These are phyloP conservation scores for Pythium volutum DNA, from an alignment of 352 stramenopile species.

Conservation along the genomic window DNA sequence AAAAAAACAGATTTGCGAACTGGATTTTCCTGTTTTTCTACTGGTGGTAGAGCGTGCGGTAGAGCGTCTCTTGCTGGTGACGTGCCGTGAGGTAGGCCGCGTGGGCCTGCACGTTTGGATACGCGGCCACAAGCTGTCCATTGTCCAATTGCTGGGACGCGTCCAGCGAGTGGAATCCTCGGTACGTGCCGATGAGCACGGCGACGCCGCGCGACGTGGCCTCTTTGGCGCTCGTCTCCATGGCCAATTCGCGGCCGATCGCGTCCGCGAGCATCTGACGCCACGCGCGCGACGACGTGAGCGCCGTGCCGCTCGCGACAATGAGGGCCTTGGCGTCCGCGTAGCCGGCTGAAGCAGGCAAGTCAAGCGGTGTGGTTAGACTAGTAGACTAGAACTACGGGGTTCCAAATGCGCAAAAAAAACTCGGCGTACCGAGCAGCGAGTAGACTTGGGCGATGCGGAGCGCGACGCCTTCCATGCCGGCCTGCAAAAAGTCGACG, in stretches of 20 bases:
- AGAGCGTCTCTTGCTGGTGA: constrained; percentile 67
- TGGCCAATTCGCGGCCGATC: constrained; percentile 66
- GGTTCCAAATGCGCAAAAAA: too few relatives aligned
- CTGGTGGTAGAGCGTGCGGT: constrained; percentile 57
- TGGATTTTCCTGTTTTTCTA: background rate
- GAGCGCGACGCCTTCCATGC: constrained; percentile 90
- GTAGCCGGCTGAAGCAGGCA: constrained; percentile 20
- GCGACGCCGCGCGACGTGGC: constrained; percentile 85
- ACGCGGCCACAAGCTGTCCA: constrained; percentile 29
- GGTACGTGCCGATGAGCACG: constrained; percentile 60
- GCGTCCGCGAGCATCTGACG: constrained; percentile 86
- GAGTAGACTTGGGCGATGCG: constrained; percentile 84
- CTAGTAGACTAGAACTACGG: too few relatives aligned
- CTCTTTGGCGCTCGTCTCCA: constrained; percentile 62
- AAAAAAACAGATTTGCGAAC: too few relatives aligned
- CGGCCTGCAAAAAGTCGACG: constrained; percentile 86
- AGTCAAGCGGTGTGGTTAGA: too few relatives aligned
- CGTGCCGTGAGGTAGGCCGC: constrained; percentile 58
- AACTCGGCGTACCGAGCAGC: constrained; percentile 53
- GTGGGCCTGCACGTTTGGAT: constrained; percentile 49
- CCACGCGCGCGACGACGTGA: constrained; percentile 79
- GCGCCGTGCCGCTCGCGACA: constrained; percentile 77
- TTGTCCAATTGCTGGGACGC: constrained; percentile 33
- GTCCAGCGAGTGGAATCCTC: constrained; percentile 52
- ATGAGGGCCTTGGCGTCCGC: constrained; percentile 51